These are phyloP conservation scores for Candida berthetii DNA, from an alignment of 805 yeast genomes.

Conservation along the genomic window DNA sequence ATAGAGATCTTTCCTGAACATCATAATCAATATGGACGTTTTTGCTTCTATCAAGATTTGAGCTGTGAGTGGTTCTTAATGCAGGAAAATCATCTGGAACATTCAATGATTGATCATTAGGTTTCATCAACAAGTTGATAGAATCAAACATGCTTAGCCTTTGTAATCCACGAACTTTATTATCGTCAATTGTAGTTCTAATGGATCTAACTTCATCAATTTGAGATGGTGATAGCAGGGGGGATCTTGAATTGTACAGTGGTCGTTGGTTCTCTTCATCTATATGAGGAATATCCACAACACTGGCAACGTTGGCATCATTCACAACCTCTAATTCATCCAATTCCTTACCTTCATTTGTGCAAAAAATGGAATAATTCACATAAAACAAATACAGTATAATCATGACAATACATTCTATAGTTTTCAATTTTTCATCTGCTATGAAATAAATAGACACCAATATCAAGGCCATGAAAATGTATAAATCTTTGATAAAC, in stretches of 20 bases:
- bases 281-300: too few relatives aligned
- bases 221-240: background rate
- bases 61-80: background rate
- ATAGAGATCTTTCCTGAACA: background rate
- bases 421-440: slow-evolving; percentile 46
- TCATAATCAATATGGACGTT: background rate
- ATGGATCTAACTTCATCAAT: slow-evolving; percentile 1
- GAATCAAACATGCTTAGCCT: slow-evolving; percentile 34
- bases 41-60: background rate
- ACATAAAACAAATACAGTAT: slow-evolving; percentile 55
- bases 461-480: slow-evolving; percentile 46
- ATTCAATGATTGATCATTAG: background rate
- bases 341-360: slow-evolving; percentile 31
- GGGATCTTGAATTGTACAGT: background rate
- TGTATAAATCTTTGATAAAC: slow-evolving; percentile 55
- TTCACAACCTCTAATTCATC: slow-evolving; percentile 10
- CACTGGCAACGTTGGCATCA: slow-evolving; percentile 3
- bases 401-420: slow-evolving; percentile 56
- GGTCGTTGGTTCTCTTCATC: slow-evolving; percentile 12
- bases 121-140: slow-evolving; percentile 22
- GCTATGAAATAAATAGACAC: slow-evolving; percentile 45
- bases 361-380: slow-evolving; percentile 29
- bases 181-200: slow-evolving; percentile 10
- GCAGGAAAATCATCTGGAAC: background rate
- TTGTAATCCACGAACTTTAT: slow-evolving; percentile 12